A percentile compares a stretch with the other conserved stretches of the same genome.
These are phyloP conservation scores for Hypoxylon trugodes DNA, from an alignment of 495 filamentous ascomycete genomes.

Conservation along the genomic window DNA sequence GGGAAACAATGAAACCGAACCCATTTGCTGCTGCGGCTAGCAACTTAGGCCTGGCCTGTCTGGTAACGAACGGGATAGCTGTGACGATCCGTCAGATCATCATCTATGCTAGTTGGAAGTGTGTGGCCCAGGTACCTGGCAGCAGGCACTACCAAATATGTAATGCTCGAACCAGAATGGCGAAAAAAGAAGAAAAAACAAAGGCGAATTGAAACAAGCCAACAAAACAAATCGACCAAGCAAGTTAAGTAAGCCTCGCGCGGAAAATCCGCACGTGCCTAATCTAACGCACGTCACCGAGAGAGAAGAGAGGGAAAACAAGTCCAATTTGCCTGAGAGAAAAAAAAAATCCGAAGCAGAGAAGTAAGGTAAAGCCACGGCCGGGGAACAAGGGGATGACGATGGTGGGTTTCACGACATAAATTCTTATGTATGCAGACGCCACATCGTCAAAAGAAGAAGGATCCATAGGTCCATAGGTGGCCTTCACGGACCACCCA, in stretches of 20 bases:
- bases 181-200: background rate
- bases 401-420: conserved; percentile 21
- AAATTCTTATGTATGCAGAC: no score
- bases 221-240: no score
- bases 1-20: conserved; percentile 21
- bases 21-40: conserved; percentile 14
- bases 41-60: conserved; percentile 2
- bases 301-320: background rate
- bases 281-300: conserved; percentile 6
- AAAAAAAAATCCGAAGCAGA: background rate
- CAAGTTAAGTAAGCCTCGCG: conserved; percentile 27
- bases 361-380: conserved; percentile 11
- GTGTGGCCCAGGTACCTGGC: conserved; percentile 23
- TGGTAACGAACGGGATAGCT: background rate
- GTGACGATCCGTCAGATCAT: conserved; percentile 27
- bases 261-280: conserved; percentile 33
- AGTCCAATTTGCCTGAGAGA: background rate
- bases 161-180: background rate
- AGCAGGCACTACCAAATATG: conserved; percentile 8
- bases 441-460: conserved; percentile 17
- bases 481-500: background rate
- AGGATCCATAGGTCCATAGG: background rate
- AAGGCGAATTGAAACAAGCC: no score
- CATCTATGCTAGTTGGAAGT: no score
- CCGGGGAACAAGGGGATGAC: conserved; percentile 20